These are phyloP conservation scores for Colletotrichum lentis DNA, from an alignment of 2,329 filamentous ascomycete species.

Conservation along the genomic window DNA sequence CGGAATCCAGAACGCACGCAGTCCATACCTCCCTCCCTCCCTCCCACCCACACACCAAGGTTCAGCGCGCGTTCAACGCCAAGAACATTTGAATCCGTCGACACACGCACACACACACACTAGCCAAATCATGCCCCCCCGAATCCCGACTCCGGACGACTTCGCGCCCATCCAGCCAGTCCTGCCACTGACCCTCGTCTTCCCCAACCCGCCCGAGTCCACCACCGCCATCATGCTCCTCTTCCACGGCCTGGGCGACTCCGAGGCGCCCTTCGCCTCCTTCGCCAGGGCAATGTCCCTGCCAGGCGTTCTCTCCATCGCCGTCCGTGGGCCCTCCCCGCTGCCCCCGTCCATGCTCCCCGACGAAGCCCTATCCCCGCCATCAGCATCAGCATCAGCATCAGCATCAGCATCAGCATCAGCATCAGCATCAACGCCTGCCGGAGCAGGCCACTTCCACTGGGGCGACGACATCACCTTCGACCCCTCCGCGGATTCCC, in stretches of 20 bases:
- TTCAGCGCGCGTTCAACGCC: neutral
- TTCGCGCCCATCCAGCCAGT: constrained; percentile 55
- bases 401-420: constrained; percentile 13
- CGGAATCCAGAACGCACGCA: neutral
- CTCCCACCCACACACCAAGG: neutral
- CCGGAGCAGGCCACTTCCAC: constrained; percentile 56
- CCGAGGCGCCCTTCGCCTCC: constrained; percentile 70
- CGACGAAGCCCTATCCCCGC: constrained; percentile 35
- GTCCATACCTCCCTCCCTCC: neutral
- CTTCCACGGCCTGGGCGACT: constrained; percentile 86
- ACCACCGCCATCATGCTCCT: constrained; percentile 80
- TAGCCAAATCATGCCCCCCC: constrained; percentile 52
- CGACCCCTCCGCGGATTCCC: constrained; percentile 56
- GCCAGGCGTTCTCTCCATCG: constrained; percentile 79
- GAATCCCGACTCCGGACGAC: constrained; percentile 60
- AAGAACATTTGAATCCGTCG: neutral
- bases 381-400: constrained; percentile 13
- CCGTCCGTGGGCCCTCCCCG: constrained; percentile 74
- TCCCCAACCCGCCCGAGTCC: constrained; percentile 63
- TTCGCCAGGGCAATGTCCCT: constrained; percentile 75
- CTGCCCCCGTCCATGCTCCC: constrained; percentile 74
- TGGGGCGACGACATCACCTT: constrained; percentile 74
- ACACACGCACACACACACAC: neutral
- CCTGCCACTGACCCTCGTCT: constrained; percentile 57
- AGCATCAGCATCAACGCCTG: constrained; percentile 19